Evolutionary conservation across 129 eudicot species (phyloP), one percentile per base, ranked within the genome.

Genomic region (Artemisia annua): DNA sequence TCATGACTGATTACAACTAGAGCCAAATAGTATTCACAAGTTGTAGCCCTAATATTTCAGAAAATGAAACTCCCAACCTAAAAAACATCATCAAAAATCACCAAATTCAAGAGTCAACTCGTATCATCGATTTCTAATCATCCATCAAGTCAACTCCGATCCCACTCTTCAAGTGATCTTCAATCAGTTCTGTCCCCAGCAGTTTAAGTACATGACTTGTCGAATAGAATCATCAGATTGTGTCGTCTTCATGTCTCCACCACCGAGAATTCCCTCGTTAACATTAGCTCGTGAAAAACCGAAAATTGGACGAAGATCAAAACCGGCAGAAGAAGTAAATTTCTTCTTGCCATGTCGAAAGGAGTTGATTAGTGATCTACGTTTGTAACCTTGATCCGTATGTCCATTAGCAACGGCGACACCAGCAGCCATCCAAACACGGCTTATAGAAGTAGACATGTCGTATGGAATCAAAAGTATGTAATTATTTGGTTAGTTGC

Each of bases 191-290:
- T 76, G 83, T 18, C 78, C 80, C 81, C 83, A 78, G 60, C 74
- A 68, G 20, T 79, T 83, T 63, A 83, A 74, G 54, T 83, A 83
- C 83, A 83, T 83, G 11, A 79, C 84, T 58, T 65, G 80, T 48
- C 79, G 72, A 12, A 83, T 51, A 4, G 87, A 71, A 10, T 83
- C 84, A 26, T 83, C 84, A 10, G 84, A 70, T 14, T 70, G 78
- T 0, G 32, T 75, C 4, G 63, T 26, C 44, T 69, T 63, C 3
- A 16, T 50, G 32, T 10, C 52, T 19, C 10, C 52, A 57, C 26
- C 13, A 26, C 1, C 57, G 15, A 52, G 17, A 10, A 52, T 52
- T 52, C 17, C 18, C 18, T 52, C 57, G 18, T 57, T 57, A 26
- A 57, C n/a, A 5, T 57, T 17, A 10, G 14, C 2, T 26, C 63